Conservation (phyloP, 169 alveolate genomes). For the Eimeria necatrix region DNA sequence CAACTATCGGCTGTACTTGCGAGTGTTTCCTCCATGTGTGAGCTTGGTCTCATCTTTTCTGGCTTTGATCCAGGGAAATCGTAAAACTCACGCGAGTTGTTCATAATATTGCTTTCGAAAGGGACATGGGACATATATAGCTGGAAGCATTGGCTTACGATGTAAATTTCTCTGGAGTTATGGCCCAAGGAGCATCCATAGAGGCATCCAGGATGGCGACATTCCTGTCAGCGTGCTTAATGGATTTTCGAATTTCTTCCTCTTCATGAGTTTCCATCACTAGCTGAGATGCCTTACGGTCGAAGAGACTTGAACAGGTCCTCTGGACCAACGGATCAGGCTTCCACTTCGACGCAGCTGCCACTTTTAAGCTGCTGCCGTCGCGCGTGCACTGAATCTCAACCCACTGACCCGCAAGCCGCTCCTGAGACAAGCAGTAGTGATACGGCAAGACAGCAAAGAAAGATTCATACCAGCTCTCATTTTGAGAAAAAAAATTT, state of each 20-base stretch:
- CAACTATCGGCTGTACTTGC: too few species aligned
- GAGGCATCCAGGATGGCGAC: constrained; percentile 71
- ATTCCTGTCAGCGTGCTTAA: constrained; percentile 48
- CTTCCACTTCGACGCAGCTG: constrained; percentile 24
- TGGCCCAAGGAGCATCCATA: constrained; percentile 63
- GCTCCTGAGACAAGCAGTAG: constrained; percentile 63
- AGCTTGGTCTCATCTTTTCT: too few species aligned
- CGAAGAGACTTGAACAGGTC: constrained; percentile 70
- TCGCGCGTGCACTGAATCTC: constrained; percentile 78
- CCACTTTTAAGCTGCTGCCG: constrained; percentile 78
- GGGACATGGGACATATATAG: background rate
- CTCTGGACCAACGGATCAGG: constrained; percentile 60
- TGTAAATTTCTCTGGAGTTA: constrained; percentile 39
- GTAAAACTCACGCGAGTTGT: too few species aligned
- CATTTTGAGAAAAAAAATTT: background rate
- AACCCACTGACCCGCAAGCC: constrained; percentile 83
- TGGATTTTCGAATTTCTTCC: constrained; percentile 41
- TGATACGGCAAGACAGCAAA: background rate
- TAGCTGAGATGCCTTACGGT: constrained; percentile 71
- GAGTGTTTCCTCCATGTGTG: too few species aligned
- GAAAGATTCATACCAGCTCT: background rate
- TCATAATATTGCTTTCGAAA: too few species aligned
- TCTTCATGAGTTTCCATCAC: constrained; percentile 51
- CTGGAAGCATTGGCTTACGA: constrained; percentile 14
- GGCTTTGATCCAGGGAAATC: too few species aligned